phyloP scores from a whole-genome alignment of 2,329 filamentous ascomycete genomes.

The Thielaviopsis populi region DNA sequence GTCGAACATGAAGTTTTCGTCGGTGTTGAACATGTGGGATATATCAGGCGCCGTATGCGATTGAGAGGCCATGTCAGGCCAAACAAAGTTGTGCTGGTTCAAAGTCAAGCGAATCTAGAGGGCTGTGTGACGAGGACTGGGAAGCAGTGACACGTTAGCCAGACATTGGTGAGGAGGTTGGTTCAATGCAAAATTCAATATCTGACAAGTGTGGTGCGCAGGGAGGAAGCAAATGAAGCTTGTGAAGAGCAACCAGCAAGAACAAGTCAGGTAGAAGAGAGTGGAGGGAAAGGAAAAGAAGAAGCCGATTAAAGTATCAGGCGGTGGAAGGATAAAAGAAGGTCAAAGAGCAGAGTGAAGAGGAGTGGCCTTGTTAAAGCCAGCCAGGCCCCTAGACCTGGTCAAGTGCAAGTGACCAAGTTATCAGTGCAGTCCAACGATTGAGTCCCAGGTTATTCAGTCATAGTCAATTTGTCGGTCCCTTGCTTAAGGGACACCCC shows the following conservation, averaged over 20 bases:
- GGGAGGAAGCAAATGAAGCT: background rate
- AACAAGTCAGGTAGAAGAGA: background rate
- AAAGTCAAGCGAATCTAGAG: constrained; percentile 4
- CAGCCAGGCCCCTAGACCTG: constrained; percentile 6
- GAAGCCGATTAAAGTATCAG: constrained; percentile 14
- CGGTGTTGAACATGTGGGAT: constrained; percentile 35
- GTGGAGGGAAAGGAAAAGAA: constrained; percentile 17
- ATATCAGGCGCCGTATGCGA: constrained; percentile 21
- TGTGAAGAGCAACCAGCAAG: background rate
- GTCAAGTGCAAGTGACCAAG: constrained; percentile 3
- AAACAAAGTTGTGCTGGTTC: background rate
- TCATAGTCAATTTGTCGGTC: constrained; percentile 8
- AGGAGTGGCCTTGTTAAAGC: constrained; percentile 9
- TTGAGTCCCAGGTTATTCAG: constrained; percentile 13
- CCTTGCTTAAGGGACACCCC: constrained; percentile 15
- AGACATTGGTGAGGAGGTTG: constrained; percentile 8
- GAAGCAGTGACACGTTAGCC: constrained; percentile 12
- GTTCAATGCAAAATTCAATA: constrained; percentile 4
- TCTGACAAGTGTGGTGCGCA: background rate
- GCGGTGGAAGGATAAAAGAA: constrained; percentile 5
- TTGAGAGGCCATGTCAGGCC: constrained; percentile 12
- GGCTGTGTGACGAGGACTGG: constrained; percentile 13
- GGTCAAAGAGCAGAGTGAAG: constrained; percentile 9
- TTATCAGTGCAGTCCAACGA: constrained; percentile 13
- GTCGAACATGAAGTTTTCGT: constrained; percentile 30